Conservation (phyloP, 2,329 filamentous ascomycete genomes). For the Aquanectria penicillioides region DNA sequence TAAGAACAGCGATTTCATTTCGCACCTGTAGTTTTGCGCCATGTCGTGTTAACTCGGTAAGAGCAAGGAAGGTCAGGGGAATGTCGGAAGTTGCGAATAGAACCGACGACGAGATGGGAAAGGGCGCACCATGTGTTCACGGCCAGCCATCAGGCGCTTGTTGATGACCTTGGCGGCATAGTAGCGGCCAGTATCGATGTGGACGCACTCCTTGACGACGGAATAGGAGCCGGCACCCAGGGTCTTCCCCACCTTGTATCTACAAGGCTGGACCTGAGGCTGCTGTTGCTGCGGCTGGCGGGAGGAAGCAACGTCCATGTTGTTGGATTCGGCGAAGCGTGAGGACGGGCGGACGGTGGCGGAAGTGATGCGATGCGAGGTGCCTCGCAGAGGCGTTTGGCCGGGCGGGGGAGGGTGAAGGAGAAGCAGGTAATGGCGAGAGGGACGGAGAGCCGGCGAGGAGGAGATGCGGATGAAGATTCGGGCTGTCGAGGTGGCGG, state of each 20-base stretch:
- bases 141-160: slow-evolving; percentile 95
- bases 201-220: slow-evolving; percentile 98
- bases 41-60: slow-evolving; percentile 25
- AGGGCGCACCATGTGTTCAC: slow-evolving; percentile 90
- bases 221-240: slow-evolving; percentile 96
- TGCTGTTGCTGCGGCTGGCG: slow-evolving; percentile 41
- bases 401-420: slow-evolving; percentile 1
- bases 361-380: slow-evolving; percentile 20
- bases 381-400: slow-evolving; percentile 25
- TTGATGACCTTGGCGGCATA: slow-evolving; percentile 99
- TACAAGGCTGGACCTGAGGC: slow-evolving; percentile 87
- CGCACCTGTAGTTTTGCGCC: slow-evolving; percentile 71
- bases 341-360: slow-evolving; percentile 20
- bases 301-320: slow-evolving; percentile 37
- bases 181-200: slow-evolving; percentile 96
- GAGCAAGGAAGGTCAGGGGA: background rate
- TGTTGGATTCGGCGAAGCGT: slow-evolving; percentile 15
- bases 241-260: slow-evolving; percentile 99
- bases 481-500: background rate
- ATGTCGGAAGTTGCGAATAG: background rate
- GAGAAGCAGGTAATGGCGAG: background rate
- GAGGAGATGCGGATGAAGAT: background rate
- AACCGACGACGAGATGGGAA: slow-evolving; percentile 4
- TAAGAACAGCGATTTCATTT: slow-evolving; percentile 97
- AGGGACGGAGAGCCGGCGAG: background rate